phyloP scores from a whole-genome alignment of 2,329 filamentous ascomycete genomes.

The Clarireedia monteithiana region DNA sequence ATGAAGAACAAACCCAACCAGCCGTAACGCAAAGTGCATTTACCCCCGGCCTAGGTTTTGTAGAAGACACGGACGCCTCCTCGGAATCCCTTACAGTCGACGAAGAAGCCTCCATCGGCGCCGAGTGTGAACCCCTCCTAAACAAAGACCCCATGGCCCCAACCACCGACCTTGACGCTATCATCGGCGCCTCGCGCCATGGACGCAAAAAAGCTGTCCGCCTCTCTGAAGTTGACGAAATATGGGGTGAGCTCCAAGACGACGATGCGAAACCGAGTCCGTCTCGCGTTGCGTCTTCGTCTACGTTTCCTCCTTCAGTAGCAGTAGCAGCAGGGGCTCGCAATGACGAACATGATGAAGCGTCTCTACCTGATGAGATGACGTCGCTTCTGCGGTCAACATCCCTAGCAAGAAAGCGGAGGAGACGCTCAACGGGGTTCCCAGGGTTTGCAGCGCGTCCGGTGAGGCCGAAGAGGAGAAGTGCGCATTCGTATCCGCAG shows the following conservation, averaged over 20 bases:
- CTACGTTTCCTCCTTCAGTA: constrained; percentile 2
- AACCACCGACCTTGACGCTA: constrained; percentile 26
- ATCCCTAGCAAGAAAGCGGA: constrained; percentile 30
- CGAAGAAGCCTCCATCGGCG: constrained; percentile 27
- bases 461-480: constrained; percentile 20
- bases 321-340: background rate
- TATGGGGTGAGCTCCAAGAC: constrained; percentile 84
- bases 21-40: constrained; percentile 60
- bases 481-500: constrained; percentile 22
- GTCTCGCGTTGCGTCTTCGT: constrained; percentile 12
- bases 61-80: constrained; percentile 57
- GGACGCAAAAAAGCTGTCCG: constrained; percentile 23
- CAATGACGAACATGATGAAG: constrained; percentile 8
- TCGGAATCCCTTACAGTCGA: constrained; percentile 39
- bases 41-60: constrained; percentile 73
- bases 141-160: constrained; percentile 25
- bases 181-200: constrained; percentile 23
- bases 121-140: constrained; percentile 24
- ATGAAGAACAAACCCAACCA: constrained; percentile 62
- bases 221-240: constrained; percentile 61
- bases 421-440: constrained; percentile 54
- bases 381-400: constrained; percentile 21
- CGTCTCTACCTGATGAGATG: constrained; percentile 18
- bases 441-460: constrained; percentile 50
- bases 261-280: constrained; percentile 38